Evolutionary conservation across 441 rosid genomes (phyloP).

Genomic region (Populus trichocarpa): DNA sequence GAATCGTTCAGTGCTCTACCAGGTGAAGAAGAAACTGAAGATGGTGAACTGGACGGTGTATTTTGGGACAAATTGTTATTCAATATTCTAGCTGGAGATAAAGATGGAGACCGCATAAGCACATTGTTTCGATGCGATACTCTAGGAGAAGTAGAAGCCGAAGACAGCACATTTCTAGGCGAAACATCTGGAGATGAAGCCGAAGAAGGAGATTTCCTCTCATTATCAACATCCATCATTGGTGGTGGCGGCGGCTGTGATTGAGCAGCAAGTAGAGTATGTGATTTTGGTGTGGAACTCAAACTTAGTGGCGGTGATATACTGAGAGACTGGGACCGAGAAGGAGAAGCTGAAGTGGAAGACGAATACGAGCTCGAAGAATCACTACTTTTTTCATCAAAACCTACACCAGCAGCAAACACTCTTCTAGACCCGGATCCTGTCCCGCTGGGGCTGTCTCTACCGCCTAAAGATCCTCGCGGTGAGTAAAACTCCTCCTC

Average conservation of each 20-base stretch:
- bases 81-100: slow-evolving; percentile 1
- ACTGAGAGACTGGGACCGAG: slow-evolving; percentile 65
- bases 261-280: slow-evolving; percentile 7
- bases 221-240: background rate
- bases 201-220: slow-evolving; percentile 18
- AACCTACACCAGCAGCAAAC: slow-evolving; percentile 25
- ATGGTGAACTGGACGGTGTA: background rate
- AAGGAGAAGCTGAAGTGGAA: slow-evolving; percentile 71
- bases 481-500: slow-evolving; percentile 92
- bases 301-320: slow-evolving; percentile 76
- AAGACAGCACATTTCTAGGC: slow-evolving; percentile 14
- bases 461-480: slow-evolving; percentile 60
- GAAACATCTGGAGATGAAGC: slow-evolving; percentile 28
- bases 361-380: slow-evolving; percentile 59
- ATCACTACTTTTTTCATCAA: slow-evolving; percentile 40
- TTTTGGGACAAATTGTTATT: background rate
- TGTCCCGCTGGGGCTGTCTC: slow-evolving; percentile 38
- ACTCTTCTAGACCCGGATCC: slow-evolving; percentile 38
- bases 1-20: background rate
- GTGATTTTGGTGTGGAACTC: slow-evolving; percentile 50
- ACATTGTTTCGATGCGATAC: slow-evolving; percentile 4
- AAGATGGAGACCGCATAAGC: background rate
- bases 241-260: slow-evolving; percentile 13
- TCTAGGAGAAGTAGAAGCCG: background rate
- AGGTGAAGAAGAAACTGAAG: background rate